Evolutionary conservation across 768 basidiomycete species (phyloP).

Genomic region (Cystofilobasidium capitatum): DNA sequence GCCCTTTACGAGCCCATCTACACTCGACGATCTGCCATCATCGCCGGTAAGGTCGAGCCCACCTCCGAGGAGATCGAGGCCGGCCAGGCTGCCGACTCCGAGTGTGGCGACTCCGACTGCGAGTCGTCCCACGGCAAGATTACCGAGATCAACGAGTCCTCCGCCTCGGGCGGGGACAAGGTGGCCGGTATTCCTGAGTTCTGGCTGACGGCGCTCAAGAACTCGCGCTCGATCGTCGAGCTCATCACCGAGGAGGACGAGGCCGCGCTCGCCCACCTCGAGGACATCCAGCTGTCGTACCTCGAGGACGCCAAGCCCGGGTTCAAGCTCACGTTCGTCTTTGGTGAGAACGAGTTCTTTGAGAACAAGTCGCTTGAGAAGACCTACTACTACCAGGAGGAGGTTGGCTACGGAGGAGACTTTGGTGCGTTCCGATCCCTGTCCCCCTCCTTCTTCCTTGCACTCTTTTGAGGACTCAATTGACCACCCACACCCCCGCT

Average conservation of each 20-base stretch:
- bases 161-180: conserved; percentile 36
- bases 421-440: conserved; percentile 50
- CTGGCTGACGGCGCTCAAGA: conserved; percentile 93
- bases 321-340: conserved; percentile 80
- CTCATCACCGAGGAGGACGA: conserved; percentile 89
- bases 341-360: conserved; percentile 76
- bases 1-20: conserved; percentile 58
- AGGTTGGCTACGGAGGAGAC: conserved; percentile 91
- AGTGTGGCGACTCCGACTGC: conserved; percentile 55
- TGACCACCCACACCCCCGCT: no score
- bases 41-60: conserved; percentile 63
- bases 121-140: conserved; percentile 33
- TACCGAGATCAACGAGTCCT: conserved; percentile 30
- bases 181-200: conserved; percentile 91
- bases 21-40: conserved; percentile 72
- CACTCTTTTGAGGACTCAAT: neutral
- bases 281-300: conserved; percentile 71
- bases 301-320: conserved; percentile 69
- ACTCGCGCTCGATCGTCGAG: conserved; percentile 74
- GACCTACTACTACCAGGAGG: conserved; percentile 81
- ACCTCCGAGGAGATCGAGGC: conserved; percentile 72
- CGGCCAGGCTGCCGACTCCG: conserved; percentile 60
- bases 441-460: no score
- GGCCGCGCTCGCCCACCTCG: conserved; percentile 62
- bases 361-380: conserved; percentile 74